Evolutionary conservation across 2,329 filamentous ascomycete species (phyloP).

Genomic region (Colletotrichum sp.): DNA sequence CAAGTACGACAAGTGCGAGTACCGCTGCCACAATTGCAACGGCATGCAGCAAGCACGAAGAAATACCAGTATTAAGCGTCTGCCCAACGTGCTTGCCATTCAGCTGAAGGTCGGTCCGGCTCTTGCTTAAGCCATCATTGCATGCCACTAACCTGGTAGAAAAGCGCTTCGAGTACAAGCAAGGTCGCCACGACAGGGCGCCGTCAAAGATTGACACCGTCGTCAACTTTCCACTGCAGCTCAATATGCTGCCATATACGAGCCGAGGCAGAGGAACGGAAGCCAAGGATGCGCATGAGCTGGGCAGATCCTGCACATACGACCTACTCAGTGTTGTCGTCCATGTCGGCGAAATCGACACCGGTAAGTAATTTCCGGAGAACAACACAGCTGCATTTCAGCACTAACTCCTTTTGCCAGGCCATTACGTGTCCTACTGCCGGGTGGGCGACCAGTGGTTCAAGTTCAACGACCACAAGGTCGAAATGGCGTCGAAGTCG

Average conservation of each 20-base stretch:
- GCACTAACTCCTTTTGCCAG: conserved; percentile 24
- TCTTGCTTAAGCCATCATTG: not conserved
- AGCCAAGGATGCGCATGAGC: conserved; percentile 54
- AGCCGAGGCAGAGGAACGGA: conserved; percentile 64
- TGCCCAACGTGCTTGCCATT: conserved; percentile 89
- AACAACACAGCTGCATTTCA: not conserved
- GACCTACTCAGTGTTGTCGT: conserved; percentile 90
- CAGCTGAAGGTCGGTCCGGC: conserved; percentile 77
- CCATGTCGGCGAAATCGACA: conserved; percentile 91
- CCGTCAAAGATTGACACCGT: conserved; percentile 88
- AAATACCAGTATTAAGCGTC: conserved; percentile 80
- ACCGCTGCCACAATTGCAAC: conserved; percentile 83
- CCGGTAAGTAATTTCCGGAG: conserved; percentile 72
- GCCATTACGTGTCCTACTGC: conserved; percentile 89
- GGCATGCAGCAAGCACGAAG: conserved; percentile 81
- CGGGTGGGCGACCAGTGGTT: conserved; percentile 91
- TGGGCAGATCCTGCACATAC: conserved; percentile 75
- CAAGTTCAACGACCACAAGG: conserved; percentile 93
- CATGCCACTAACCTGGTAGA: conserved; percentile 1
- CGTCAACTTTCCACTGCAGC: conserved; percentile 82
- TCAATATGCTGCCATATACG: conserved; percentile 92
- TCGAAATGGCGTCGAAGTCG: conserved; percentile 80
- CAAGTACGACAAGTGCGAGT: conserved; percentile 85
- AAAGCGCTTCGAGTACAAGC: conserved; percentile 75
- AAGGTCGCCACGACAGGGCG: conserved; percentile 66